Conservation (phyloP, 192 early-diverging fungal genomes). For the Coemansia sp. region DNA sequence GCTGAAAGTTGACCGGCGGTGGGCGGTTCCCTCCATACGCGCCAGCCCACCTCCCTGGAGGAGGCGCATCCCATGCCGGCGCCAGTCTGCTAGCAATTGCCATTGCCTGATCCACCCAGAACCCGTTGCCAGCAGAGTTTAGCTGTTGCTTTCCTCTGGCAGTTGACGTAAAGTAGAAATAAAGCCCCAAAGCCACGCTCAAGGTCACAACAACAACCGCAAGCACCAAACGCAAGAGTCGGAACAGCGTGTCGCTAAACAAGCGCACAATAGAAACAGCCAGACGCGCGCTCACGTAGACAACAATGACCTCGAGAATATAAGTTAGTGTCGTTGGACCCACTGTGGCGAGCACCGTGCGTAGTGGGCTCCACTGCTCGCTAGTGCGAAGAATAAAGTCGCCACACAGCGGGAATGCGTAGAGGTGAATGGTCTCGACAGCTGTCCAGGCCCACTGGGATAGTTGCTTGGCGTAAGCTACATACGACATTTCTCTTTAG, state of each 20-base stretch:
- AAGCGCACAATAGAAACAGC: conserved; percentile 12
- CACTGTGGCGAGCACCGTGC: conserved; percentile 12
- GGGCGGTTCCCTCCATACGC: background rate
- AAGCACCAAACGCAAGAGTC: conserved; percentile 24
- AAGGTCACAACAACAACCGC: conserved; percentile 9
- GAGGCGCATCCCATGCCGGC: conserved; percentile 15
- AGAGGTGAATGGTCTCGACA: conserved; percentile 14
- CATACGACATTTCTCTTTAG: conserved; percentile 20
- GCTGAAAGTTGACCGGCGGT: conserved; percentile 23
- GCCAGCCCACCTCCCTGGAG: conserved; percentile 2
- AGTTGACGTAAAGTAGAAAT: conserved; percentile 34
- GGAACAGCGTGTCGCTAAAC: conserved; percentile 45
- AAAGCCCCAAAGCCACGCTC: conserved; percentile 26
- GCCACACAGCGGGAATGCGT: conserved; percentile 28
- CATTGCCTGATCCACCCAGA: conserved; percentile 37
- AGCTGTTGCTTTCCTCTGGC: conserved; percentile 13
- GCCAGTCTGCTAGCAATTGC: conserved; percentile 14
- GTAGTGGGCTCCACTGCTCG: conserved; percentile 32
- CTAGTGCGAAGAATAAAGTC: conserved; percentile 10
- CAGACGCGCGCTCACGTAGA: conserved; percentile 15
- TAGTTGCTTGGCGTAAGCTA: conserved; percentile 23
- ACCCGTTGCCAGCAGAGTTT: background rate
- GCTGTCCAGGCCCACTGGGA: conserved; percentile 10
- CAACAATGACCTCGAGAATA: conserved; percentile 15
- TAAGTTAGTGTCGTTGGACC: conserved; percentile 22